Percentiles rank a stretch among this genome's conserved stretches.
These are phyloP conservation scores for Pseudocercospora fijiensis DNA, from an alignment of 2,329 filamentous ascomycete species.

Conservation along the genomic window DNA sequence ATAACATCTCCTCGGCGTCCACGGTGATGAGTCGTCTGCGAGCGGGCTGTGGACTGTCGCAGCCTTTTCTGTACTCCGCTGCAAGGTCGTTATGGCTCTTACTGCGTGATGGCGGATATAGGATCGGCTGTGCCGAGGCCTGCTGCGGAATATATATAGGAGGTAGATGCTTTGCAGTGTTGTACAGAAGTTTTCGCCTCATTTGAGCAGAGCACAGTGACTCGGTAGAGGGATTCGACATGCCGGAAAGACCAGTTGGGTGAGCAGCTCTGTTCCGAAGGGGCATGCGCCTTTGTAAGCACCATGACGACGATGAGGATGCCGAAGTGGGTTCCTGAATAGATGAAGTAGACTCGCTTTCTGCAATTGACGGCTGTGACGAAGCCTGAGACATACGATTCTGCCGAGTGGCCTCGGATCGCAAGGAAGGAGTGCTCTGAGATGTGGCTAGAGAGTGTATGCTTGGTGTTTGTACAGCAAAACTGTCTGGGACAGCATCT, in stretches of 20 bases:
- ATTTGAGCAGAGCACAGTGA: background rate
- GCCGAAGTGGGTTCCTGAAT: background rate
- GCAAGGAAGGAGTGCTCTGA: background rate
- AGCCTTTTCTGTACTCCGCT: background rate
- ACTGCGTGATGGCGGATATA: background rate
- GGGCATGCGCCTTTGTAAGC: constrained; percentile 12
- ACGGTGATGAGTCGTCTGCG: constrained; percentile 4
- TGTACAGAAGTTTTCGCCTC: background rate
- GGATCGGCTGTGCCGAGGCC: background rate
- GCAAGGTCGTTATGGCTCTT: background rate
- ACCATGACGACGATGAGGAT: constrained; percentile 11
- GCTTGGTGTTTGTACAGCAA: background rate
- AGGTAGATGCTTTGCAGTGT: background rate
- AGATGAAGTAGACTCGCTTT: background rate
- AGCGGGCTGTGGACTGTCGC: background rate
- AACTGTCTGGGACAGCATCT: background rate
- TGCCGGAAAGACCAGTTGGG: constrained; percentile 1
- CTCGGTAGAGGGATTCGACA: background rate
- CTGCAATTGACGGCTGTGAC: background rate
- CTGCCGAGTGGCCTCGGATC: background rate
- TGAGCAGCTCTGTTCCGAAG: constrained; percentile 15
- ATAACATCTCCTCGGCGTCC: constrained; percentile 15
- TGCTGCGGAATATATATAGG: background rate
- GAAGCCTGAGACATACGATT: background rate
- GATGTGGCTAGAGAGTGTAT: background rate